Evolutionary conservation across 2,329 filamentous ascomycete genomes (phyloP).

Genomic region (Tolypocladium album): DNA sequence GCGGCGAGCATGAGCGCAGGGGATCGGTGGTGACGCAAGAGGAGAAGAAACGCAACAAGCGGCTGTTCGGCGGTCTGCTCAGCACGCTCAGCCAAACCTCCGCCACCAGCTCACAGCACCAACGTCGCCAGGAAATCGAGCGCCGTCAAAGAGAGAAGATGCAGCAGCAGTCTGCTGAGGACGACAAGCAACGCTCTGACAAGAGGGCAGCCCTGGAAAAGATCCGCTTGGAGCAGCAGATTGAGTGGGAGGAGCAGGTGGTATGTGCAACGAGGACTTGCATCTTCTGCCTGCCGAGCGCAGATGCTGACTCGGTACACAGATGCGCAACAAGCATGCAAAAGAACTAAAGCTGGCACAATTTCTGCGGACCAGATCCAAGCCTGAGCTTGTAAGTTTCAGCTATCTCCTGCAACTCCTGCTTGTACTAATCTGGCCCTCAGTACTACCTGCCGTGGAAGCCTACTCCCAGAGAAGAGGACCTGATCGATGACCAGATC

Average conservation of each 20-base stretch:
- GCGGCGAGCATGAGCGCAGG: background rate
- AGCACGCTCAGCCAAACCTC: slow-evolving; percentile 64
- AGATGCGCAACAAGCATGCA: slow-evolving; percentile 68
- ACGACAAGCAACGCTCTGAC: slow-evolving; percentile 55
- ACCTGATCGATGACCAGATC: slow-evolving; percentile 59
- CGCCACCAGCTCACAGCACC: slow-evolving; percentile 50
- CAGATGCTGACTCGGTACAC: slow-evolving; percentile 8
- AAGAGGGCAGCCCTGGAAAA: slow-evolving; percentile 51
- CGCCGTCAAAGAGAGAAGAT: slow-evolving; percentile 69
- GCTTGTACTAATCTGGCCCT: background rate
- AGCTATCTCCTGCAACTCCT: background rate
- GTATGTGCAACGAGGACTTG: slow-evolving; percentile 40
- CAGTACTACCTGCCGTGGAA: slow-evolving; percentile 86
- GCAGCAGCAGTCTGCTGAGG: slow-evolving; percentile 60
- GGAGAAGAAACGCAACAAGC: slow-evolving; percentile 74
- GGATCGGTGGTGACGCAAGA: slow-evolving; percentile 34
- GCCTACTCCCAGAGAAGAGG: slow-evolving; percentile 56
- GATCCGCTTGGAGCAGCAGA: slow-evolving; percentile 57
- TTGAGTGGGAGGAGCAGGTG: slow-evolving; percentile 62
- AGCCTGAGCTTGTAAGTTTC: slow-evolving; percentile 61
- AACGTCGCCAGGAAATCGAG: slow-evolving; percentile 69
- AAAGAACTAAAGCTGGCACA: slow-evolving; percentile 62
- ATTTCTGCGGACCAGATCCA: slow-evolving; percentile 59
- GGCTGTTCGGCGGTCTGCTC: slow-evolving; percentile 75
- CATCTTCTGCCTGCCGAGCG: background rate